phyloP scores from a whole-genome alignment of 495 filamentous ascomycete species.

The Thozetella sp. region DNA sequence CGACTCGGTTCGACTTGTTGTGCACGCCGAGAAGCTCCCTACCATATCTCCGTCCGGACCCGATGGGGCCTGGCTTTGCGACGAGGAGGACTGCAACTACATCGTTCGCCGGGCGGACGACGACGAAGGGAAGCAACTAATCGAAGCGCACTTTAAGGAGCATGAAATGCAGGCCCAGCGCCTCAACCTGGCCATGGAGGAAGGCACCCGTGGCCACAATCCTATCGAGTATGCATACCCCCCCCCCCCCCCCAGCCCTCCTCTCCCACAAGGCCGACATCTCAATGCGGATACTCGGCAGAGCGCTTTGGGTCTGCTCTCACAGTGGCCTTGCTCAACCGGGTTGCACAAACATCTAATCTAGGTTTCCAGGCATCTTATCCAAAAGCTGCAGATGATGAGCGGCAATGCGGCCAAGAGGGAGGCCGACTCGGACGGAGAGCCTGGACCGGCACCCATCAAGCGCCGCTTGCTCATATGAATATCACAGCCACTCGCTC shows the following conservation, averaged over 20 bases:
- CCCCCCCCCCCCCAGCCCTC: slow-evolving; percentile 8
- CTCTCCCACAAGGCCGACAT: not conserved
- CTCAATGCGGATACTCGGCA: no score
- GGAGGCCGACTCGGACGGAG: slow-evolving; percentile 19
- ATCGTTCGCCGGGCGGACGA: slow-evolving; percentile 61
- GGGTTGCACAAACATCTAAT: slow-evolving; percentile 8
- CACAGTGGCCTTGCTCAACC: no score
- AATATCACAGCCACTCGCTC: not conserved
- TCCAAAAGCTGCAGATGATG: slow-evolving; percentile 42
- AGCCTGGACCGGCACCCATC: slow-evolving; percentile 28
- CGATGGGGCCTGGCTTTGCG: slow-evolving; percentile 71
- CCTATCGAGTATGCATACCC: slow-evolving; percentile 57
- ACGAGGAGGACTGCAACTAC: slow-evolving; percentile 66
- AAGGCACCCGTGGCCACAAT: slow-evolving; percentile 50
- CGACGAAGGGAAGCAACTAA: slow-evolving; percentile 56
- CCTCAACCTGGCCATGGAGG: slow-evolving; percentile 52
- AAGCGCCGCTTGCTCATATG: slow-evolving; percentile 35
- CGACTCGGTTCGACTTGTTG: slow-evolving; percentile 31
- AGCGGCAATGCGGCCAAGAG: slow-evolving; percentile 28
- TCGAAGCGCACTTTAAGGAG: slow-evolving; percentile 63
- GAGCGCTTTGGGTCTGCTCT: no score
- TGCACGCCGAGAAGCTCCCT: slow-evolving; percentile 43
- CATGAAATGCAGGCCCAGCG: slow-evolving; percentile 68
- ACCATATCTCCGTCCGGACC: slow-evolving; percentile 50
- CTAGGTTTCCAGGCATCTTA: slow-evolving; percentile 29